Evolutionary conservation across 352 stramenopile species (phyloP).

Genomic region (Pythium grandisporangium): DNA sequence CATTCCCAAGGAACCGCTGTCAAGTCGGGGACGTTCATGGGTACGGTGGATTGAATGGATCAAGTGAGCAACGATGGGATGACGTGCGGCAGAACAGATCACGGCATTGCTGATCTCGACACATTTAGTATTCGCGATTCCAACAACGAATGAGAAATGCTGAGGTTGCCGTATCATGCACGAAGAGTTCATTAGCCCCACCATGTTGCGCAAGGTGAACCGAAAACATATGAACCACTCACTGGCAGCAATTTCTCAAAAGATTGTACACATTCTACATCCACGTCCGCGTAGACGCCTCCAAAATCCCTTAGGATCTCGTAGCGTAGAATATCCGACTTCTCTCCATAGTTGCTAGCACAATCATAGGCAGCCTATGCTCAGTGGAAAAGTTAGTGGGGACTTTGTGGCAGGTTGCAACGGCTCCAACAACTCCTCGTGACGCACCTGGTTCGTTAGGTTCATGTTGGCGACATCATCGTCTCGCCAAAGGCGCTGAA

Average conservation of each 20-base stretch:
- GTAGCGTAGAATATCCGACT: slow-evolving; percentile 67
- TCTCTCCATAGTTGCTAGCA: slow-evolving; percentile 56
- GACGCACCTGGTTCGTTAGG: slow-evolving; percentile 21
- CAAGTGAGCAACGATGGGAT: slow-evolving; percentile 22
- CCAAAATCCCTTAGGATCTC: slow-evolving; percentile 47
- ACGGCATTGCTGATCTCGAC: slow-evolving; percentile 74
- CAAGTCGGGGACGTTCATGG: slow-evolving; percentile 6
- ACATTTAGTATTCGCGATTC: slow-evolving; percentile 55
- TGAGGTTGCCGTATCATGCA: too few species aligned
- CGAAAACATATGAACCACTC: too few species aligned
- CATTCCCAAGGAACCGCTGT: slow-evolving; percentile 7
- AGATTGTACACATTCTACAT: slow-evolving; percentile 49
- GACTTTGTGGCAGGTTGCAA: not conserved
- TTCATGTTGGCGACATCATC: slow-evolving; percentile 15
- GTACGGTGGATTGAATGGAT: slow-evolving; percentile 18
- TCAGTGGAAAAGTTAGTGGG: not conserved
- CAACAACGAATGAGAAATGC: slow-evolving; percentile 36
- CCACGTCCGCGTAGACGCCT: slow-evolving; percentile 63
- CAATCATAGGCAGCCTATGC: slow-evolving; percentile 27
- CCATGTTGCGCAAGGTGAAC: too few species aligned
- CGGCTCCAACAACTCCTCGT: not conserved
- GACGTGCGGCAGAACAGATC: slow-evolving; percentile 18
- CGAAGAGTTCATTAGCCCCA: too few species aligned
- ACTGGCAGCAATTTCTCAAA: slow-evolving; percentile 29
- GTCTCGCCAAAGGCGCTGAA: slow-evolving; percentile 42